Percentiles rank a stretch among this genome's conserved stretches.
Evolutionary conservation across 176 grass and related monocot genomes (phyloP).

Genomic region (Eleusine coracana): DNA sequence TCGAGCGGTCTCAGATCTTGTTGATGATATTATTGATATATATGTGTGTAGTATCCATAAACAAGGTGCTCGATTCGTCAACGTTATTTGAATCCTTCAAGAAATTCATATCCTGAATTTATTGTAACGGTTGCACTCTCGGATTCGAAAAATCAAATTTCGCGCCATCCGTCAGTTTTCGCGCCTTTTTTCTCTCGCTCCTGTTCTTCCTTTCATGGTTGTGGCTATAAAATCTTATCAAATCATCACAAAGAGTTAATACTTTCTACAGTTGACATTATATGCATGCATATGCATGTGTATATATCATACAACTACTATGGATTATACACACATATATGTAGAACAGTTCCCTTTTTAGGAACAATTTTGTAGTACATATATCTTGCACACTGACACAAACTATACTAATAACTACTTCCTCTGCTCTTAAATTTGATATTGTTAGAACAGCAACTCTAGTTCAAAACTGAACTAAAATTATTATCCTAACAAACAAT

Average conservation of each 20-base stretch:
- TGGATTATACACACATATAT: background rate
- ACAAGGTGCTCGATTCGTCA: background rate
- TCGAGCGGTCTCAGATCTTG: background rate
- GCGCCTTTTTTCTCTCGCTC: background rate
- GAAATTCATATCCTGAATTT: background rate
- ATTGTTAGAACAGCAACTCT: no score
- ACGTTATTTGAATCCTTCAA: background rate
- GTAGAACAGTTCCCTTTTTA: background rate
- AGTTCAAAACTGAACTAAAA: no score
- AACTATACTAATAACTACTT: background rate
- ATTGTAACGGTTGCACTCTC: background rate
- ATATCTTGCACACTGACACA: background rate
- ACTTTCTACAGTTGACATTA: background rate
- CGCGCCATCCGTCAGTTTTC: background rate
- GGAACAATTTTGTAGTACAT: no score
- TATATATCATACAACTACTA: background rate
- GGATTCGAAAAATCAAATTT: background rate
- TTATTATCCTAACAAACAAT: no score
- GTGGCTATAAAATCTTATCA: background rate
- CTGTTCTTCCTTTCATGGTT: background rate
- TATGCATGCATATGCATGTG: background rate
- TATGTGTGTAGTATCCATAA: background rate
- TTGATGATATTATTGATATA: background rate
- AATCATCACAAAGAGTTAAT: background rate
- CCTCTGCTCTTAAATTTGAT: no score